A percentile compares a stretch with the other conserved stretches of the same genome.
Evolutionary conservation across 1,139 yeast genomes (phyloP).

Genomic region (Yamadazyma atmosphaerica): DNA sequence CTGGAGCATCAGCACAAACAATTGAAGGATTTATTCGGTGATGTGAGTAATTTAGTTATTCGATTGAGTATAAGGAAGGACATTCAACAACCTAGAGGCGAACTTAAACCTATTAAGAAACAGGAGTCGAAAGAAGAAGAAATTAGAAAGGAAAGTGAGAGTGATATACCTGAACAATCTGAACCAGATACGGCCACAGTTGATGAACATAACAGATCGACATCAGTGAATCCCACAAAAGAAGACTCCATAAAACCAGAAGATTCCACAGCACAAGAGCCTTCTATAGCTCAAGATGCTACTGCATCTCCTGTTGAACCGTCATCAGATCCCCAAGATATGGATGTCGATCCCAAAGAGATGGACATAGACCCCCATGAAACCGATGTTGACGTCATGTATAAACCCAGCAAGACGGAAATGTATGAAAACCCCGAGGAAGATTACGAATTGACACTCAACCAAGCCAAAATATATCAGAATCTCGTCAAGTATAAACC

Average conservation of each 20-base stretch:
- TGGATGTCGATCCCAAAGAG: no score
- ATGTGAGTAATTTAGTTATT: conserved; percentile 13
- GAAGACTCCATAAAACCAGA: no score
- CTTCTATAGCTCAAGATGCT: no score
- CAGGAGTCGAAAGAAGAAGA: background rate
- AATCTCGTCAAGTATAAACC: conserved; percentile 38
- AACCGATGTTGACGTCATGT: conserved; percentile 9
- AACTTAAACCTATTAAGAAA: background rate
- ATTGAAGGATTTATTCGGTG: conserved; percentile 12
- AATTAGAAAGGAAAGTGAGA: no score
- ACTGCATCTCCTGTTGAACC: no score
- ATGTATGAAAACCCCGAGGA: conserved; percentile 45
- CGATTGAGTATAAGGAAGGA: conserved; percentile 9
- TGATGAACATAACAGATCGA: no score
- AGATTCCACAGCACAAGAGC: no score
- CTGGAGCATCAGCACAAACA: conserved; percentile 3
- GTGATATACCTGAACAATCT: background rate
- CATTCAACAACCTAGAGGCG: conserved; percentile 3
- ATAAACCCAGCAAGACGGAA: conserved; percentile 13
- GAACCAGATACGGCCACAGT: no score
- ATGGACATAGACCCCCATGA: background rate
- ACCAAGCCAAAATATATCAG: conserved; percentile 56
- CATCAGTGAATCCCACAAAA: no score
- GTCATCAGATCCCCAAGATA: no score
- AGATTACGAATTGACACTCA: conserved; percentile 51